Base-by-base conservation (phyloP, 1,139 yeast genomes). In the Yamadazyma membranifaciens region DNA sequence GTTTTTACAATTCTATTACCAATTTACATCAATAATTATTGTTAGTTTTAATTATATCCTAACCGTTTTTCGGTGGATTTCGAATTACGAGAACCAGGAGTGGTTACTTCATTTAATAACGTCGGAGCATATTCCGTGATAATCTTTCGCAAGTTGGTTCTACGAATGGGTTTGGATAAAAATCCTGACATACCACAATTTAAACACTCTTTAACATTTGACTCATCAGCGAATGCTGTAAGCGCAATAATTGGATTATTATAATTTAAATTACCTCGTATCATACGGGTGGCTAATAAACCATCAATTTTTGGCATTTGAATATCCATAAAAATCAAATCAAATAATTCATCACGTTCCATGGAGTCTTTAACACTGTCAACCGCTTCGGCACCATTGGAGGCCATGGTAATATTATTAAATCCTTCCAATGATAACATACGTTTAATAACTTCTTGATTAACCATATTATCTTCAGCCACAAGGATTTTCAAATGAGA, bases 241-340 rank as follows among this genome's bases (percentile, higher is more conserved):
- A 92, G 69, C 0, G 98, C 98, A 38, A 92, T 89, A 44, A 92
- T 89, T 0, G 97, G 96, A 20, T 78, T 75, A 0, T 67, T 65
- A 57, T 78, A 89, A 3, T 78, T 74, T 42, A 87, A 63, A 38
- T 83, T 81, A 25, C 75, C 66, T 38, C 96, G 72, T 33, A 92
- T 86, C 58, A 76, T 69, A 51, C 71, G 77, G 0, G 97, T 87
- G 1, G 98, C 95, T 26, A 80, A 70, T 34, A 91, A 64, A 1
- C 98, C 98, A 59, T 89, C 95, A 50, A 87, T 74, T 51, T 78
- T 81, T 2, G 98, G 98, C 98, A 92, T 92, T 61, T 89, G 96
- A 39, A 92, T 88, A 63, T 92, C 98, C 98, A 92, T 91, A 56
- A 92, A 86, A 6, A 92, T 79, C 40, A 92, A 64, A 54, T 87